phyloP scores from a whole-genome alignment of 768 basidiomycete genomes.

The Termitomyces sp. region DNA sequence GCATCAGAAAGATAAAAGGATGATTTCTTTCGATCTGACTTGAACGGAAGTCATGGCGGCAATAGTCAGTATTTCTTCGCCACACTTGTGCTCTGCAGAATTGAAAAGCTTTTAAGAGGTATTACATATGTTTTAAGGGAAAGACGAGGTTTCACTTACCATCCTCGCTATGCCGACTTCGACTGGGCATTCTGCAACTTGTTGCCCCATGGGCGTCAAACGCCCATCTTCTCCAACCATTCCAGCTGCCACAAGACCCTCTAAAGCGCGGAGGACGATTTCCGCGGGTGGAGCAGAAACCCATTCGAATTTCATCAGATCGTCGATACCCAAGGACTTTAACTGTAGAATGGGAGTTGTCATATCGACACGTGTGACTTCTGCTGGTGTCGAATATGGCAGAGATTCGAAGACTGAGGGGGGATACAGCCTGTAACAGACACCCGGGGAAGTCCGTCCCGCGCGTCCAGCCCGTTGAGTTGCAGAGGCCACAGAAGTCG shows the following conservation, averaged over 20 bases:
- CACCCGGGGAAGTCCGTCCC: conserved; percentile 86
- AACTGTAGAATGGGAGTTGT: conserved; percentile 89
- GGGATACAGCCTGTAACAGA: conserved; percentile 91
- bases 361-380: conserved; percentile 88
- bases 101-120: conserved; percentile 60
- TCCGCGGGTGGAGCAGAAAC: conserved; percentile 84
- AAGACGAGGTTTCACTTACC: conserved; percentile 39
- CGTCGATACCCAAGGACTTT: conserved; percentile 92
- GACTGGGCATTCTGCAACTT: conserved; percentile 91
- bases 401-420: conserved; percentile 54
- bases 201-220: conserved; percentile 70
- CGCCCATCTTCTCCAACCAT: conserved; percentile 83
- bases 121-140: not conserved
- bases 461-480: conserved; percentile 93
- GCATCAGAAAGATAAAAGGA: not conserved
- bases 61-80: conserved; percentile 94
- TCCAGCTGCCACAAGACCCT: conserved; percentile 72
- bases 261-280: conserved; percentile 79
- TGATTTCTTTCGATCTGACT: conserved; percentile 28
- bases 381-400: conserved; percentile 71
- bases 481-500: conserved; percentile 84
- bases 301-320: conserved; percentile 96
- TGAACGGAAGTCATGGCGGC: conserved; percentile 94
- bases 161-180: conserved; percentile 94
- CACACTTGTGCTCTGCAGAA: conserved; percentile 82